phyloP scores from a whole-genome alignment of 106 monocot species.

The Hemerocallis citrina region DNA sequence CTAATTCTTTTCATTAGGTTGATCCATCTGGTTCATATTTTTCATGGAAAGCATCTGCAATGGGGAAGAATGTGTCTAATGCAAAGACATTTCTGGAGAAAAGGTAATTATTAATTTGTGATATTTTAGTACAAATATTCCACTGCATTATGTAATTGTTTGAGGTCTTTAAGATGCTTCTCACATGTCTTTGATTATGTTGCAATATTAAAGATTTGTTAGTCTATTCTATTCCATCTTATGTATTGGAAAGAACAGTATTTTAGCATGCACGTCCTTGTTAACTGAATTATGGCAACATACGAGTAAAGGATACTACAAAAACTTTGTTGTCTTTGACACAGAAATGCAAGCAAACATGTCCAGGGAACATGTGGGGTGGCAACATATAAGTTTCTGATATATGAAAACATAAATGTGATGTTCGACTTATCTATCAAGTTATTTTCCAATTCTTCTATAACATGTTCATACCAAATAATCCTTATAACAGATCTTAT shows the following conservation, averaged over 20 bases:
- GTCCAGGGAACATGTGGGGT: too few species aligned
- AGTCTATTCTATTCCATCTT: background rate
- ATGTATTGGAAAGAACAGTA: background rate
- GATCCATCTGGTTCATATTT: conserved; percentile 99
- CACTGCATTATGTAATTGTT: background rate
- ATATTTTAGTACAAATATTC: background rate
- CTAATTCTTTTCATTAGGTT: conserved; percentile 44
- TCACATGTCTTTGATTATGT: background rate
- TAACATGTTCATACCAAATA: too few species aligned
- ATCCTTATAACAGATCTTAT: too few species aligned
- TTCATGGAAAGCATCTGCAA: conserved; percentile 99
- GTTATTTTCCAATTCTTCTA: too few species aligned
- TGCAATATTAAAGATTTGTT: background rate
- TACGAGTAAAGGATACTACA: too few species aligned
- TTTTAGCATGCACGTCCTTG: background rate
- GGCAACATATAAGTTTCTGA: too few species aligned
- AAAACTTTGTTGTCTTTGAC: too few species aligned
- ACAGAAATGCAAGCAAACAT: too few species aligned
- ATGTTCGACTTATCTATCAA: too few species aligned
- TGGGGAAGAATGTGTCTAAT: conserved; percentile 99
- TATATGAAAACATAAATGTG: too few species aligned
- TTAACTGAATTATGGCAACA: background rate
- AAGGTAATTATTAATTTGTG: conserved; percentile 28
- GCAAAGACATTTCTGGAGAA: conserved; percentile 99
- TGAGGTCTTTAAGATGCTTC: background rate